Evolutionary conservation across 176 grass and related monocot genomes (phyloP).

Genomic region (Oropetium thomaeum): DNA sequence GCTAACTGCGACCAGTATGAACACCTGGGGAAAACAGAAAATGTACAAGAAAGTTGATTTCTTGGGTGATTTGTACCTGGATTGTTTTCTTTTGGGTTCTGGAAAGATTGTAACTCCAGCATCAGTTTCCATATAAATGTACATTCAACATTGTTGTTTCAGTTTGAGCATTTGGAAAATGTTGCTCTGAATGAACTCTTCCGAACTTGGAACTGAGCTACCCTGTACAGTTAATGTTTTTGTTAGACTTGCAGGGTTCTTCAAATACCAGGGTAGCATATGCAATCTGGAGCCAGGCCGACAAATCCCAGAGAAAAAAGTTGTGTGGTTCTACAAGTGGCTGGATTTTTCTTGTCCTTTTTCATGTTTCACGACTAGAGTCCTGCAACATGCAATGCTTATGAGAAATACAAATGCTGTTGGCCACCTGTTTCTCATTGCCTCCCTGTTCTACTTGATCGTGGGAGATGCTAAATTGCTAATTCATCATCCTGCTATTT

Average conservation of each 20-base stretch:
- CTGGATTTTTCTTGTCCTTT: neutral
- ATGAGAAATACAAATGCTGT: neutral
- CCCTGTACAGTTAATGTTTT: constrained; percentile 45
- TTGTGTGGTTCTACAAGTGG: constrained; percentile 11
- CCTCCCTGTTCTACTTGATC: neutral
- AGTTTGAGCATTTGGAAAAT: constrained; percentile 53
- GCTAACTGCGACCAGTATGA: constrained; percentile 69
- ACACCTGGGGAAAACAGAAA: constrained; percentile 55
- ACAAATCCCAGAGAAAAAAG: neutral
- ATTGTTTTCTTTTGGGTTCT: neutral
- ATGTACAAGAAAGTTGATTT: constrained; percentile 44
- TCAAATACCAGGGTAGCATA: neutral
- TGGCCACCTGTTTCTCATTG: neutral
- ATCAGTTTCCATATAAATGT: constrained; percentile 40
- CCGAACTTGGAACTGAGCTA: constrained; percentile 22
- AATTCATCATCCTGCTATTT: neutral
- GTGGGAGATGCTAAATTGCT: neutral
- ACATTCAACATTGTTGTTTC: constrained; percentile 50
- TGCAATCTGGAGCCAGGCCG: neutral
- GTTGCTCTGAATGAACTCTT: constrained; percentile 42
- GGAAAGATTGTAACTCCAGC: constrained; percentile 33
- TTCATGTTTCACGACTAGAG: neutral
- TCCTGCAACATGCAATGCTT: neutral
- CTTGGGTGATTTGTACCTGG: neutral
- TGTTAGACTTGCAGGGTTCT: constrained; percentile 39